Conservation (phyloP, 352 stramenopile species). For the Globisporangium mamillatum region DNA sequence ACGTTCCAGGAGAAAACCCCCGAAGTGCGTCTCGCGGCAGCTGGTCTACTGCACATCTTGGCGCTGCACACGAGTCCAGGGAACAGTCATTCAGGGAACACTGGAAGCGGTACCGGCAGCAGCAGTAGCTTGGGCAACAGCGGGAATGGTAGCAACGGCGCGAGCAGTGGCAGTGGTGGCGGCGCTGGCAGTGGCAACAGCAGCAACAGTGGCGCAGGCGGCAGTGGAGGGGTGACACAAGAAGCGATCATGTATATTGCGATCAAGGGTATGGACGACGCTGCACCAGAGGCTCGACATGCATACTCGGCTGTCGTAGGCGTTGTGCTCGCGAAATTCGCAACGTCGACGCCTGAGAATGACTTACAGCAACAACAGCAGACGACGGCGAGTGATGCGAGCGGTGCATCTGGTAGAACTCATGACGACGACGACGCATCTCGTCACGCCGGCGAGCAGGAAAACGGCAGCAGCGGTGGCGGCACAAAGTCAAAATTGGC, state of each 20-base stretch:
- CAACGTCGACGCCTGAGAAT: slow-evolving; percentile 41
- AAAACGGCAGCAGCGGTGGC: slow-evolving; percentile 11
- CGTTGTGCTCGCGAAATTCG: slow-evolving; percentile 75
- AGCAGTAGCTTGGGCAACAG: slow-evolving; percentile 20
- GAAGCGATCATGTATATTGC: slow-evolving; percentile 71
- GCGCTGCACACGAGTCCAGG: slow-evolving; percentile 44
- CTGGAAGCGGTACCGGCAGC: slow-evolving; percentile 7
- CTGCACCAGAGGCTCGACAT: slow-evolving; percentile 51
- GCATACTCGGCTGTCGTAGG: slow-evolving; percentile 69
- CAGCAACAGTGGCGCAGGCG: slow-evolving; percentile 9
- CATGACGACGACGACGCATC: slow-evolving; percentile 31
- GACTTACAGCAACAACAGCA: slow-evolving; percentile 28
- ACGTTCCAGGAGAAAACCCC: slow-evolving; percentile 72
- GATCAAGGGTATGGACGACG: slow-evolving; percentile 78
- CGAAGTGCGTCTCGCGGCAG: slow-evolving; percentile 63
- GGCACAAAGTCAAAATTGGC: slow-evolving; percentile 52
- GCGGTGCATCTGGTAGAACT: slow-evolving; percentile 6
- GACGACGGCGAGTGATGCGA: slow-evolving; percentile 6
- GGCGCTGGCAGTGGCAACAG: neutral
- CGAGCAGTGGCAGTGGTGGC: slow-evolving; percentile 18
- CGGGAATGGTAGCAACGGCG: slow-evolving; percentile 14
- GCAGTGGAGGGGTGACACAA: slow-evolving; percentile 41
- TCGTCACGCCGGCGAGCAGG: slow-evolving; percentile 15
- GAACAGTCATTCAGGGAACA: slow-evolving; percentile 9
- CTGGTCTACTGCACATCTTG: slow-evolving; percentile 61